Percentiles rank a stretch among this genome's conserved stretches.
Evolutionary conservation across 2,329 filamentous ascomycete species (phyloP).

Genomic region (Neofusicoccum ribis): DNA sequence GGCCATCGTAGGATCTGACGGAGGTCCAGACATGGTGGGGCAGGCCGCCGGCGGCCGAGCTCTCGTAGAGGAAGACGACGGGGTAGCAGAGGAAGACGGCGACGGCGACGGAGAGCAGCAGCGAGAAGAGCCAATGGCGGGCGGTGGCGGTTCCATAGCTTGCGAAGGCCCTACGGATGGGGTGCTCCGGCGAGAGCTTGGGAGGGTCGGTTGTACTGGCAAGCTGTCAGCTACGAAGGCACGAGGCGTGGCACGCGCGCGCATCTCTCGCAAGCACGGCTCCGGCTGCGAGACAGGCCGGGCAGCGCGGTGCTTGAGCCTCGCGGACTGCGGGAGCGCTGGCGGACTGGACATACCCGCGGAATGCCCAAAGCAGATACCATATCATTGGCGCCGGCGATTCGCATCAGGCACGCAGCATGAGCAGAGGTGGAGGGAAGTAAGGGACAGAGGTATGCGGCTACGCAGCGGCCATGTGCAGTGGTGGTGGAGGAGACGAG

Average conservation of each 20-base stretch:
- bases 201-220: slow-evolving; percentile 73
- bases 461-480: slow-evolving; percentile 16
- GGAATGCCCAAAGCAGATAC: slow-evolving; percentile 74
- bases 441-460: slow-evolving; percentile 14
- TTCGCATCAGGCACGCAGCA: slow-evolving; percentile 13
- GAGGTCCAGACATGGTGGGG: slow-evolving; percentile 82
- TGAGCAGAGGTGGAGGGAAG: slow-evolving; percentile 13
- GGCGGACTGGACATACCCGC: slow-evolving; percentile 60
- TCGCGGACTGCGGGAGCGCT: background rate
- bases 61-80: slow-evolving; percentile 72
- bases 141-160: slow-evolving; percentile 71
- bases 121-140: slow-evolving; percentile 71
- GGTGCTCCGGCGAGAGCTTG: slow-evolving; percentile 62
- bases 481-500: background rate
- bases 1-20: slow-evolving; percentile 62
- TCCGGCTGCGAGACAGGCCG: background rate
- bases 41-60: slow-evolving; percentile 69
- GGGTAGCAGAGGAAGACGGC: slow-evolving; percentile 72
- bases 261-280: background rate
- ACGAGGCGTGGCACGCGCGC: slow-evolving; percentile 5
- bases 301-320: slow-evolving; percentile 2
- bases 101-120: slow-evolving; percentile 71
- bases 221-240: slow-evolving; percentile 6
- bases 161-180: slow-evolving; percentile 64
- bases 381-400: slow-evolving; percentile 60